A percentile compares a stretch with the other conserved stretches of the same genome.
Evolutionary conservation across 1,139 yeast species (phyloP).

Genomic region (Chernovozyma aurita): DNA sequence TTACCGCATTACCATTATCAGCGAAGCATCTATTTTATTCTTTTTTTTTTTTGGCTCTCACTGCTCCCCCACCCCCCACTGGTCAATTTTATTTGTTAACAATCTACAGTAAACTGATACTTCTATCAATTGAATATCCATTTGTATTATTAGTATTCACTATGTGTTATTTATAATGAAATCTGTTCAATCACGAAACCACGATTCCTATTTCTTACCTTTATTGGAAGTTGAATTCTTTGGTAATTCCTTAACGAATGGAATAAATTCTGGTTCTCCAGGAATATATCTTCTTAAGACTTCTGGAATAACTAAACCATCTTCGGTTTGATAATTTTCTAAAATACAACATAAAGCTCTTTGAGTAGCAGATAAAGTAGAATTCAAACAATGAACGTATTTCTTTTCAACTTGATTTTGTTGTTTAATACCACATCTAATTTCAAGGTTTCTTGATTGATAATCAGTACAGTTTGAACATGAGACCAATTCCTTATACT

Average conservation of each 20-base stretch:
- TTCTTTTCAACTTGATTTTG: conserved; percentile 94
- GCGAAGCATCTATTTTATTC: too few relatives aligned
- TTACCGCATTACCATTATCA: too few relatives aligned
- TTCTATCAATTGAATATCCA: too few relatives aligned
- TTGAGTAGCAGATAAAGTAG: conserved; percentile 96
- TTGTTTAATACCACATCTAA: conserved; percentile 97
- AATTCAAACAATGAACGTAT: conserved; percentile 97
- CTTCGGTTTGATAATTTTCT: conserved; percentile 97
- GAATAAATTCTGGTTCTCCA: conserved; percentile 96
- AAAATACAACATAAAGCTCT: conserved; percentile 95
- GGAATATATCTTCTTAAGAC: conserved; percentile 94
- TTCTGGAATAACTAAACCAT: conserved; percentile 90
- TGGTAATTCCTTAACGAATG: conserved; percentile 86
- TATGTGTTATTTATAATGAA: too few relatives aligned
- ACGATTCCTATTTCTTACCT: conserved; percentile 26
- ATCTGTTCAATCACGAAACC: too few relatives aligned
- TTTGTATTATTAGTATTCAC: too few relatives aligned
- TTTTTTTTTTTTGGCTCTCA: too few relatives aligned
- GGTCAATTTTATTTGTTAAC: too few relatives aligned
- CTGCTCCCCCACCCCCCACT: too few relatives aligned
- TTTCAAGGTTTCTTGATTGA: conserved; percentile 96
- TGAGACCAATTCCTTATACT: conserved; percentile 95
- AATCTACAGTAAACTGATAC: too few relatives aligned
- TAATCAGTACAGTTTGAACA: conserved; percentile 99
- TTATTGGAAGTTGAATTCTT: conserved; percentile 87